Evolutionary conservation across 2,329 filamentous ascomycete species (phyloP).

Genomic region (Sphaerulina musiva): DNA sequence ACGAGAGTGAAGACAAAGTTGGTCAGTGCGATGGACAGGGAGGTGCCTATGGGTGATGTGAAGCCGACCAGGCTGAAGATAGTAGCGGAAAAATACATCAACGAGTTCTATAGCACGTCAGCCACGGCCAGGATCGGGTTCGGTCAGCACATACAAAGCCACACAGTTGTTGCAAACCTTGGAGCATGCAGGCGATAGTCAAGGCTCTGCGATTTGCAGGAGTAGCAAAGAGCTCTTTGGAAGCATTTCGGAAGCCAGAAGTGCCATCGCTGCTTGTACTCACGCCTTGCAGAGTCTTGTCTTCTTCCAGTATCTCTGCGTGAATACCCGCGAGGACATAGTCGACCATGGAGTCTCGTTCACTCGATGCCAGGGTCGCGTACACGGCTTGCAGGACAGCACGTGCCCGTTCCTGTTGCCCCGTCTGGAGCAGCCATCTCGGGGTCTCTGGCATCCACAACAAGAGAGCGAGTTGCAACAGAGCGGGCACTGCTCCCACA

Average conservation of each 20-base stretch:
- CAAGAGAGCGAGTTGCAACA: slow-evolving; percentile 63
- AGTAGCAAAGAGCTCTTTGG: slow-evolving; percentile 36
- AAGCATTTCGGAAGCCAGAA: slow-evolving; percentile 5
- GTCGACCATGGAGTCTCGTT: slow-evolving; percentile 47
- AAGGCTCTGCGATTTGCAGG: slow-evolving; percentile 64
- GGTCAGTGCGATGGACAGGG: slow-evolving; percentile 40
- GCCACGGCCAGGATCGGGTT: neutral
- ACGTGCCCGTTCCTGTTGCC: slow-evolving; percentile 55
- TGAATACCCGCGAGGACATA: slow-evolving; percentile 63
- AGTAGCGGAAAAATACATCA: slow-evolving; percentile 46
- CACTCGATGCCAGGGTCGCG: slow-evolving; percentile 11
- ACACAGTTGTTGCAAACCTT: slow-evolving; percentile 68
- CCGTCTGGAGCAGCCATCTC: slow-evolving; percentile 72
- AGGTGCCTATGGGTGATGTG: slow-evolving; percentile 40
- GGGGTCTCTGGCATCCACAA: slow-evolving; percentile 79
- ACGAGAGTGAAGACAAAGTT: slow-evolving; percentile 45
- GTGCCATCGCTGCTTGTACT: slow-evolving; percentile 2
- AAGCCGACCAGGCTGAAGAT: slow-evolving; percentile 45
- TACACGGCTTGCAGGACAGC: slow-evolving; percentile 48
- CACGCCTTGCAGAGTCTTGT: slow-evolving; percentile 15
- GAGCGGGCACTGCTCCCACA: slow-evolving; percentile 69
- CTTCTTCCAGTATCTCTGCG: slow-evolving; percentile 51
- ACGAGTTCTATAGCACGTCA: slow-evolving; percentile 31
- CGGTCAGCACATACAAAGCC: slow-evolving; percentile 12
- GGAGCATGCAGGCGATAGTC: slow-evolving; percentile 76